Base-by-base conservation (phyloP, 495 filamentous ascomycete species). In the Staphylotrichum tortipilum region DNA sequence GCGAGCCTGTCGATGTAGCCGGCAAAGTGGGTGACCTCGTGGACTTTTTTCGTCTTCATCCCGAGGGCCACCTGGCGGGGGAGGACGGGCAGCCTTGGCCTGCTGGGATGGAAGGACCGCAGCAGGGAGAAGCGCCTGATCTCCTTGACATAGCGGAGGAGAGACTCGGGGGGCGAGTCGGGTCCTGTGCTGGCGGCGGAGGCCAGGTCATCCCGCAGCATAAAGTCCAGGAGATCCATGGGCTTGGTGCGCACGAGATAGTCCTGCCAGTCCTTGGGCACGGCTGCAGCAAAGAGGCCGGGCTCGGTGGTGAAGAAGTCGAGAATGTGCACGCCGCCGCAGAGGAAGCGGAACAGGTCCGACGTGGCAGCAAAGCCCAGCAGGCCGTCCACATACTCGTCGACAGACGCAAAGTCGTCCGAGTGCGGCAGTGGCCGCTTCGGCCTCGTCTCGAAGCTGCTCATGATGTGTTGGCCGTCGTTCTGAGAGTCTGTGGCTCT, bases 41-140 rank as follows among this genome's bases (percentile, higher is more conserved):
- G 94, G 15, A 88, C 76, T 65, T 98, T 98, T 67, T 98, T 98
- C 26, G 83, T 77, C 51, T 88, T 95, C 94, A 98, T 98, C 17
- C 92, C 92, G 4, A 94, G 77, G 0, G 86, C 78, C 21, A 95
- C 75, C 58, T 84, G 78, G 34, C 77, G 71, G 3, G 86, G 78
- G 15, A 94, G 62, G 51, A 72, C 73, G 14, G 62, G 65, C 58
- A 77, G 59, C 49, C 67, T 72, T 55, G 56, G 59, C 51, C 60
- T 62, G 36, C 52, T 58, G 6, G 62, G 58, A 2, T 63, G 56
- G 28, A 85, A 85, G 3, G 80, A 74, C 31, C 92, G 76, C 12
- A 65, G 58, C 35, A 98, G 66, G 14, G 79, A 78, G 53, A 94
- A 78, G 41, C 69, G 76, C 28, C 89, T 77, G 44, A 96, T 82